Conservation (phyloP, 192 early-diverging fungal genomes). For the Coemansia sp. region DNA sequence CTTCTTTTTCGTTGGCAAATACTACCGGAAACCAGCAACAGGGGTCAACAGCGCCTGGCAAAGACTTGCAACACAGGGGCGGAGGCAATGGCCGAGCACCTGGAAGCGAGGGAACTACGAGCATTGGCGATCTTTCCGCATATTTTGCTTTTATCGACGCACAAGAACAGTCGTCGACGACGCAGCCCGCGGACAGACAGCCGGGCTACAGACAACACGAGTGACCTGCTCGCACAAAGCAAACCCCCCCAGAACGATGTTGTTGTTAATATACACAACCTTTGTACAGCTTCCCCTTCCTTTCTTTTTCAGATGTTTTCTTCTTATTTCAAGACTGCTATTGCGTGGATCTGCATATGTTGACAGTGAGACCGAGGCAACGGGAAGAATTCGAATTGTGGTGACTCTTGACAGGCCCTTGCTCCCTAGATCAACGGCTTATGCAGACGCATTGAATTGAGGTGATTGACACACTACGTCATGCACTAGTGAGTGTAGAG, state of each 20-base stretch:
- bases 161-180: constrained; percentile 6
- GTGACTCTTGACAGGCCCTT: background rate
- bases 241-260: background rate
- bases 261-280: background rate
- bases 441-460: background rate
- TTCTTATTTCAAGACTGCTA: background rate
- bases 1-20: background rate
- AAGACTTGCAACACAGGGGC: background rate
- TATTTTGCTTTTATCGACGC: constrained; percentile 41
- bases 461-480: background rate
- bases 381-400: background rate
- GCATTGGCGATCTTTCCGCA: constrained; percentile 38
- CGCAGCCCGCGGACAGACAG: constrained; percentile 2
- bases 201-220: constrained; percentile 1
- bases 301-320: background rate
- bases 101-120: constrained; percentile 5
- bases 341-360: background rate
- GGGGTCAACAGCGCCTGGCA: background rate
- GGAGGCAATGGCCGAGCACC: background rate
- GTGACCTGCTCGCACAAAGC: background rate
- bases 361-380: background rate
- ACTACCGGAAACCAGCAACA: background rate
- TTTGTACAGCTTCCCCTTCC: background rate
- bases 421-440: background rate
- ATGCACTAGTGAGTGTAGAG: background rate